Evolutionary conservation across 805 yeast genomes (phyloP), one percentile per base, ranked within the genome.

Genomic region (Candida jianshihensis): DNA sequence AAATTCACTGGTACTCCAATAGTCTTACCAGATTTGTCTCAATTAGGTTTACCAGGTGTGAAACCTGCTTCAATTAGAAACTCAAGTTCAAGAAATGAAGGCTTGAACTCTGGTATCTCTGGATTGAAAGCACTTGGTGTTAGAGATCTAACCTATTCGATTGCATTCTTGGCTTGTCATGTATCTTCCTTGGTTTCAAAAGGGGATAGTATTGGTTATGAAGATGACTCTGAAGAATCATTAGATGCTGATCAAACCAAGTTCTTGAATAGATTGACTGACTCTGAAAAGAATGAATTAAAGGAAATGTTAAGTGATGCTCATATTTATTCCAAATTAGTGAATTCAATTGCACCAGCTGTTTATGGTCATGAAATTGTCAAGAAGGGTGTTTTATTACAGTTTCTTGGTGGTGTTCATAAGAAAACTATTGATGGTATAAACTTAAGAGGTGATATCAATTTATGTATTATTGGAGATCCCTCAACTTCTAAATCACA

Each of bases 401-500:
- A 90, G 63, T 65, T 90, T 53, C 68, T 90, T 48, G 95, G 97
- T 33, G 98, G 98, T 55, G 97, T 90, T 31, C 98, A 90, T 62
- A 90, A 90, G 59, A 70, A 75, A 38, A 90, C 98, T 0, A 75
- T 86, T 13, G 98, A 90, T 58, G 97, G 97, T 19, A 90, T 90
- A 48, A 81, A 88, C 49, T 70, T 90, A 44, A 79, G 98, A 70
- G 98, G 98, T 49, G 98, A 90, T 57, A 90, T 90, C 54, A 90
- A 90, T 57, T 81, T 90, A 30, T 90, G 98, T 68, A 73, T 90
- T 45, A 97, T 90, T 35, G 98, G 98, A 33, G 98, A 90, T 59
- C 98, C 98, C 4, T 88, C 97, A 2, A 90, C 97, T 10, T 86
- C 97, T 24, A 90, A 90, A 60, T 89, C 97, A 1, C 98, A 90